phyloP scores from a whole-genome alignment of 192 early-diverging fungal species.

The Umbelopsis isabellina region DNA sequence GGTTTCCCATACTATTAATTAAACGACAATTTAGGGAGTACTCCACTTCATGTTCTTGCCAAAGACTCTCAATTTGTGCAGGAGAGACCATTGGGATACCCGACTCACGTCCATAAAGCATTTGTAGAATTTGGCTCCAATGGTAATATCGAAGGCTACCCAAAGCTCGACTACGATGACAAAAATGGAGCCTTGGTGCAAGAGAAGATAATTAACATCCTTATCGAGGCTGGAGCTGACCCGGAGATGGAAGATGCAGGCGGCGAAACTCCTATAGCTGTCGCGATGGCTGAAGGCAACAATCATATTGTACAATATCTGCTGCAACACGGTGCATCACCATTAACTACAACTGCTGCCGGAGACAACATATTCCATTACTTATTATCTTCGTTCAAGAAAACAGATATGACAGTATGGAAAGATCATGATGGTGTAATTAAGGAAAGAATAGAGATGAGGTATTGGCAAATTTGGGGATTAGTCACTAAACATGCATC shows the following conservation, averaged over 20 bases:
- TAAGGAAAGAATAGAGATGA: slow-evolving; percentile 1
- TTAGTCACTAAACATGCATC: neutral
- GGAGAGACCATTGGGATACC: neutral
- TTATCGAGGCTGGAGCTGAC: slow-evolving; percentile 28
- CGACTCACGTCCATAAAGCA: neutral
- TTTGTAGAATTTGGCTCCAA: neutral
- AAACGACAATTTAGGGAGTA: neutral
- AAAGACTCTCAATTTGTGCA: neutral
- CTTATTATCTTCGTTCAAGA: slow-evolving; percentile 9
- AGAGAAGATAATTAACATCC: slow-evolving; percentile 8
- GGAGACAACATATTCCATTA: slow-evolving; percentile 41
- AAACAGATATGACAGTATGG: slow-evolving; percentile 4
- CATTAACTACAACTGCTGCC: slow-evolving; percentile 5
- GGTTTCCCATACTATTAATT: too few species aligned
- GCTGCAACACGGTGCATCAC: slow-evolving; percentile 31
- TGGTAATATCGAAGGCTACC: neutral
- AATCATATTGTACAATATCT: slow-evolving; percentile 26
- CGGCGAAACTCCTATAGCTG: slow-evolving; percentile 38
- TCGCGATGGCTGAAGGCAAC: slow-evolving; percentile 23
- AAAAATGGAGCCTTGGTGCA: slow-evolving; percentile 17
- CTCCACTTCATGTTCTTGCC: neutral
- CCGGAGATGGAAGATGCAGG: slow-evolving; percentile 11
- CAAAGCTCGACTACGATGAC: slow-evolving; percentile 16
- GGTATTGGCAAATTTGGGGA: slow-evolving; percentile 22
- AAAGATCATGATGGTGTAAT: neutral